Evolutionary conservation across 208 protist species (phyloP).

Genomic region (Trypanosoma congolense): DNA sequence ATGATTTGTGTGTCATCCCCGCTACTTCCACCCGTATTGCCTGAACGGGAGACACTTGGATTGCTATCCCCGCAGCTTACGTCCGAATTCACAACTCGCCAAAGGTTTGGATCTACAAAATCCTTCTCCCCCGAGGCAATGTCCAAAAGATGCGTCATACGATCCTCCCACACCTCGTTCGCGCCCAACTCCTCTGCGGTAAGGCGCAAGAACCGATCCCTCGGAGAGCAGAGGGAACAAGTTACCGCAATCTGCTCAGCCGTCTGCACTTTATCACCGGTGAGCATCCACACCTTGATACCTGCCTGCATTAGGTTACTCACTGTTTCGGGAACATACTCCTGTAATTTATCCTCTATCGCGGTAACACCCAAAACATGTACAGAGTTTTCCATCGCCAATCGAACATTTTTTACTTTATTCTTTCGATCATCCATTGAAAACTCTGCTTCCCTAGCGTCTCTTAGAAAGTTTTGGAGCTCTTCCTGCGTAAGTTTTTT

Average conservation of each 20-base stretch:
- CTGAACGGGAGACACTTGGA: too few species aligned
- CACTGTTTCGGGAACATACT: slow-evolving; percentile 90
- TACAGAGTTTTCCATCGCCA: slow-evolving; percentile 81
- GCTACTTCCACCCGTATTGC: too few species aligned
- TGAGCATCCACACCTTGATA: slow-evolving; percentile 96
- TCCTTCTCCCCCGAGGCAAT: neutral
- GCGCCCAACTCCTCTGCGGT: slow-evolving; percentile 9
- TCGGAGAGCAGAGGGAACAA: slow-evolving; percentile 50
- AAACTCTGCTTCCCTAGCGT: slow-evolving; percentile 31
- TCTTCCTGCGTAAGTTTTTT: slow-evolving; percentile 42
- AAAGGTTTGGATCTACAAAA: neutral
- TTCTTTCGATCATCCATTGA: slow-evolving; percentile 35
- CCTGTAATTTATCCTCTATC: slow-evolving; percentile 97
- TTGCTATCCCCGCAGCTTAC: too few species aligned
- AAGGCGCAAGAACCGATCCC: slow-evolving; percentile 50
- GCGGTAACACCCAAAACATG: slow-evolving; percentile 90
- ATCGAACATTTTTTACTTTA: slow-evolving; percentile 40
- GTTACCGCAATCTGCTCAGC: slow-evolving; percentile 94
- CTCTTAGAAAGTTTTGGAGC: slow-evolving; percentile 30
- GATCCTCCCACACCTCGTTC: slow-evolving; percentile 13
- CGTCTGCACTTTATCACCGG: slow-evolving; percentile 98
- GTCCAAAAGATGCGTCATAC: slow-evolving; percentile 9
- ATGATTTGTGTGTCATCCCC: too few species aligned
- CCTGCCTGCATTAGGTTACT: slow-evolving; percentile 58
- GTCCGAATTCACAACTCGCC: too few species aligned